Conservation (phyloP, 2,329 filamentous ascomycete genomes). For the Zasmidium angulare region DNA sequence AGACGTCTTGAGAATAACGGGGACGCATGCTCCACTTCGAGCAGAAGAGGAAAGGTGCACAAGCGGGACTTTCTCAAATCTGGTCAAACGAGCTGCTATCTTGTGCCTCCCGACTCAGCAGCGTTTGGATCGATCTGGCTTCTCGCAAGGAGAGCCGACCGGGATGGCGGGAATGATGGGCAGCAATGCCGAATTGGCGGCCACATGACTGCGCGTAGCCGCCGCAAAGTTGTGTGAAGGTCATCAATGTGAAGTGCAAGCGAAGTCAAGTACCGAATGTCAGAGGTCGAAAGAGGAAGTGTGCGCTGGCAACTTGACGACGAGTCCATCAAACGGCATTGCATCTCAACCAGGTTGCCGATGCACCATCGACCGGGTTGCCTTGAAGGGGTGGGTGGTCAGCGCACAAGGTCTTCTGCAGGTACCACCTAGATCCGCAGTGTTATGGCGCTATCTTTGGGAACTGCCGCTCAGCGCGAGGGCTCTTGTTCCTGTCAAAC, state of each 20-base stretch:
- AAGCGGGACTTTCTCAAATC: conserved; percentile 17
- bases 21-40: too few relatives aligned
- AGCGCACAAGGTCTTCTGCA: conserved; percentile 19
- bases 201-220: conserved; percentile 3
- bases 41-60: too few relatives aligned
- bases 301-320: conserved; percentile 6
- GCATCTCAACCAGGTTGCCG: conserved; percentile 20
- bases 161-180: conserved; percentile 8
- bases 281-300: conserved; percentile 5
- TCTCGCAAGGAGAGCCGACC: conserved; percentile 2
- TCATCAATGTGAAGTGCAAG: conserved; percentile 8
- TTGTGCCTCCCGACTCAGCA: conserved; percentile 13
- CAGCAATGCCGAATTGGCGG: conserved; percentile 11
- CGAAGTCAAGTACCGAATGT: conserved; percentile 10
- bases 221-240: conserved; percentile 1
- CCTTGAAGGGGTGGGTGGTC: conserved; percentile 17
- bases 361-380: conserved; percentile 23
- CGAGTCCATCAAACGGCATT: neutral
- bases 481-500: conserved; percentile 19
- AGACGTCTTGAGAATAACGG: too few relatives aligned
- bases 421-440: conserved; percentile 26
- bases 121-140: conserved; percentile 6
- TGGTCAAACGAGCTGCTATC: conserved; percentile 24
- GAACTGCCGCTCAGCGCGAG: conserved; percentile 3
- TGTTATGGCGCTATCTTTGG: conserved; percentile 12